Evolutionary conservation across 208 protist species (phyloP).

Genomic region (Polymyxa betae): DNA sequence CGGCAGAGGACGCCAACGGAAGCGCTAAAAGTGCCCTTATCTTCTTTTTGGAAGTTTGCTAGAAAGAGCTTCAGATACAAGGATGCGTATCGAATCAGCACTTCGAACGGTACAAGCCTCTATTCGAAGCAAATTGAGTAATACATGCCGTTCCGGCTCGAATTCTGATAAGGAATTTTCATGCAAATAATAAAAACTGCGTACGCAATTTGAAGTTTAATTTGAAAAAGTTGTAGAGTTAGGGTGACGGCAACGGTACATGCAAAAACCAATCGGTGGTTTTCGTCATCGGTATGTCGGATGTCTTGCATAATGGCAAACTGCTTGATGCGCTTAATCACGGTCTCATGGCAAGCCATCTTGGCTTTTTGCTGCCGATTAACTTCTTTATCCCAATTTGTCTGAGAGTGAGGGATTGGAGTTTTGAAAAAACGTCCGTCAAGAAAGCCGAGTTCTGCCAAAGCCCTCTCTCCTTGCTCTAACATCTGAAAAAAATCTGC

Average conservation of each 20-base stretch:
- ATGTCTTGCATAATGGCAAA: background rate
- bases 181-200: too few species aligned
- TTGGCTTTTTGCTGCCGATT: background rate
- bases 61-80: background rate
- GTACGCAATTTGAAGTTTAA: too few species aligned
- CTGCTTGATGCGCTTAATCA: background rate
- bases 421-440: background rate
- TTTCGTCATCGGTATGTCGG: background rate
- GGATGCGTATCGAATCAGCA: background rate
- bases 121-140: background rate
- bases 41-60: background rate
- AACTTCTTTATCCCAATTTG: background rate
- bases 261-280: background rate
- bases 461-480: background rate
- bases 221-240: too few species aligned
- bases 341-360: background rate
- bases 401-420: background rate
- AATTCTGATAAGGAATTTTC: too few species aligned
- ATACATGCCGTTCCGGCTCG: background rate
- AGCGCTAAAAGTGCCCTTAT: background rate
- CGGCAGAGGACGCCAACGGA: background rate
- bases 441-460: background rate
- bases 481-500: background rate
- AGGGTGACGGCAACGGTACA: too few species aligned
- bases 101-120: background rate